Percentiles rank a stretch among this genome's conserved stretches.
phyloP scores from a whole-genome alignment of 2,329 filamentous ascomycete genomes.

The Cladosporium sp. region DNA sequence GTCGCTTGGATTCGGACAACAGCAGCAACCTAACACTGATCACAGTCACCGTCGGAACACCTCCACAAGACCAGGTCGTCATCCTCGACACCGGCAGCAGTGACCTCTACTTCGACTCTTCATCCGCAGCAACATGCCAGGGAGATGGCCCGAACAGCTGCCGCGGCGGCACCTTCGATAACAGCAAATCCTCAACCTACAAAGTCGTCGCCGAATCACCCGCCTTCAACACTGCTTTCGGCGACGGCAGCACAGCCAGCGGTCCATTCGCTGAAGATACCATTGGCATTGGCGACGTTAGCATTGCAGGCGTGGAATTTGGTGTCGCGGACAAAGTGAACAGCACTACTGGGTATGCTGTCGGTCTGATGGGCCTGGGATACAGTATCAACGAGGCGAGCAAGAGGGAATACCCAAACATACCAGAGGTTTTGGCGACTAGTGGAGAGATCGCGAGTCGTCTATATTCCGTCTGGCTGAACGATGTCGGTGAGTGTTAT shows the following conservation, averaged over 20 bases:
- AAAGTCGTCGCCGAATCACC: conserved; percentile 27
- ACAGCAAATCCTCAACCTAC: conserved; percentile 33
- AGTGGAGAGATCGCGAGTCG: conserved; percentile 36
- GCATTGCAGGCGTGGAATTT: conserved; percentile 35
- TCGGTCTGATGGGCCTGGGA: conserved; percentile 38
- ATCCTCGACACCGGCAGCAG: conserved; percentile 40
- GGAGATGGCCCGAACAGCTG: conserved; percentile 28
- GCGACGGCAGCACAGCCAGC: conserved; percentile 32
- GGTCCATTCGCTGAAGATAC: conserved; percentile 36
- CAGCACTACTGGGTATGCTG: conserved; percentile 34
- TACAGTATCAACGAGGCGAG: conserved; percentile 35
- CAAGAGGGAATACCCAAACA: conserved; percentile 35
- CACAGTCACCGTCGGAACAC: conserved; percentile 37
- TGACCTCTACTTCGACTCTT: conserved; percentile 38
- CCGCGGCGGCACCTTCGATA: conserved; percentile 36
- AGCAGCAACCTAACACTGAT: neutral
- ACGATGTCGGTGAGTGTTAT: conserved; percentile 28
- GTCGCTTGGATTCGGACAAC: neutral
- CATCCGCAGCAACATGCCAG: conserved; percentile 31
- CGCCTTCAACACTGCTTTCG: conserved; percentile 37
- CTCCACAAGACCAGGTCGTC: conserved; percentile 36
- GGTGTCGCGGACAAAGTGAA: conserved; percentile 34
- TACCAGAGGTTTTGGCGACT: conserved; percentile 36
- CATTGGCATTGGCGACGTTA: conserved; percentile 35
- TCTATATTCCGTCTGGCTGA: conserved; percentile 38